A percentile compares a stretch with the other conserved stretches of the same genome.
These are phyloP conservation scores for Clitocybe nebularis DNA, from an alignment of 1,284 basidiomycete species.

Conservation along the genomic window DNA sequence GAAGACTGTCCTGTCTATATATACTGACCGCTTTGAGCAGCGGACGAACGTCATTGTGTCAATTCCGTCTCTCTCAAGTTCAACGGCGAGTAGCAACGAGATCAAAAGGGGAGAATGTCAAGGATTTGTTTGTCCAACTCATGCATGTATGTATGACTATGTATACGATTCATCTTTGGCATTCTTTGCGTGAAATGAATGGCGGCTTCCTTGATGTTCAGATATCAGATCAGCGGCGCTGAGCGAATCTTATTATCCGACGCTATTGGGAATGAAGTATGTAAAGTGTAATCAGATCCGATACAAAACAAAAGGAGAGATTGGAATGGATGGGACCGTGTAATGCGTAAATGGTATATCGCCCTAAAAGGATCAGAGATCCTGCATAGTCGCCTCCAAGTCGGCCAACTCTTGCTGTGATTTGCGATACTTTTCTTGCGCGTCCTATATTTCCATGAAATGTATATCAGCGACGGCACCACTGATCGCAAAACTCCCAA, in stretches of 20 bases:
- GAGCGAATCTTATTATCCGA: conserved; percentile 13
- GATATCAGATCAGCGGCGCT: conserved; percentile 1
- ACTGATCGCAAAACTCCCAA: conserved; percentile 3
- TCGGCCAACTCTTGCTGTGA: conserved; percentile 89
- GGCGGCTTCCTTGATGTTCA: not conserved
- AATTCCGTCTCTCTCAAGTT: conserved; percentile 88
- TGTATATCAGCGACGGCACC: too few relatives aligned
- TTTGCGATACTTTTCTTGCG: conserved; percentile 67
- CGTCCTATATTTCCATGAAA: too few relatives aligned
- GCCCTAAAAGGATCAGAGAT: conserved; percentile 47
- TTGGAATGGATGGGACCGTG: conserved; percentile 1
- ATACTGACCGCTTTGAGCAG: conserved; percentile 42
- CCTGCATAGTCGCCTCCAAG: conserved; percentile 79
- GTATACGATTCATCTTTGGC: too few relatives aligned
- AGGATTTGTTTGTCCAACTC: too few relatives aligned
- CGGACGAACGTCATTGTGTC: conserved; percentile 86
- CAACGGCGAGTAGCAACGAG: conserved; percentile 51
- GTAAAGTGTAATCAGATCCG: conserved; percentile 11
- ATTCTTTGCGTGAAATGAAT: too few relatives aligned
- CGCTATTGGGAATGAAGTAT: conserved; percentile 5
- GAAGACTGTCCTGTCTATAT: not conserved
- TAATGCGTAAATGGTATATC: not conserved
- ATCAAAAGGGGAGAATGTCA: too few relatives aligned
- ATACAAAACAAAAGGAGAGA: conserved; percentile 13
- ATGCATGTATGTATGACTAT: not conserved